A percentile compares a stretch with the other conserved stretches of the same genome.
phyloP scores from a whole-genome alignment of 192 early-diverging fungal genomes.

The Chytriomyces hyalinus region DNA sequence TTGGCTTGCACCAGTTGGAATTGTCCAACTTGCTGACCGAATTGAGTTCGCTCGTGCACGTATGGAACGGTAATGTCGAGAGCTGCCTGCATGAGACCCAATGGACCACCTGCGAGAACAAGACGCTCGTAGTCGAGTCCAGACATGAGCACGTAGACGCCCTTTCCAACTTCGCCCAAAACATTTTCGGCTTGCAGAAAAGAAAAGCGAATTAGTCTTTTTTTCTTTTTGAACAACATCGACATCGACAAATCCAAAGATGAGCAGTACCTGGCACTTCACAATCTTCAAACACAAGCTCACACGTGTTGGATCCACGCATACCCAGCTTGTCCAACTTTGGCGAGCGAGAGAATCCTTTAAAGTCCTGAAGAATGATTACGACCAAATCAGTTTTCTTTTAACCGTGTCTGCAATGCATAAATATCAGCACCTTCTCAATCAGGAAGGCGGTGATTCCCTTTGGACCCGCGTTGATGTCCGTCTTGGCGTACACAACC shows the following conservation, averaged over 20 bases:
- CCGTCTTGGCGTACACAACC: slow-evolving; percentile 93
- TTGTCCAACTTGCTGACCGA: slow-evolving; percentile 80
- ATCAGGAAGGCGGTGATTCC: slow-evolving; percentile 96
- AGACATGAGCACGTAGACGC: slow-evolving; percentile 95
- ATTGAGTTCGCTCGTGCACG: slow-evolving; percentile 86
- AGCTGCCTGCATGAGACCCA: slow-evolving; percentile 89
- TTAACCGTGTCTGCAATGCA: background rate
- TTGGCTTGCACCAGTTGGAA: slow-evolving; percentile 94
- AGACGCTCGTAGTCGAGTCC: slow-evolving; percentile 90
- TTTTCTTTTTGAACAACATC: background rate
- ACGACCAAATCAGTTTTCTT: background rate
- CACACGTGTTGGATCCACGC: slow-evolving; percentile 94
- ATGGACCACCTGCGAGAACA: slow-evolving; percentile 87
- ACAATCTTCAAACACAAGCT: slow-evolving; percentile 93
- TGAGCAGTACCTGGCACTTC: slow-evolving; percentile 69
- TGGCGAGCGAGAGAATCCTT: slow-evolving; percentile 81
- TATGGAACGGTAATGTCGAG: slow-evolving; percentile 85
- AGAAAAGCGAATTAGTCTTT: background rate
- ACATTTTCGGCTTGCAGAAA: slow-evolving; percentile 72
- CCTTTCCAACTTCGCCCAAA: slow-evolving; percentile 79
- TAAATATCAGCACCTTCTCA: slow-evolving; percentile 66
- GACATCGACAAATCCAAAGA: too few species aligned
- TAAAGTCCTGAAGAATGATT: slow-evolving; percentile 60
- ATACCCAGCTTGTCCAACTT: slow-evolving; percentile 97
- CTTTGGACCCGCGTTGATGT: slow-evolving; percentile 74